phyloP scores from a whole-genome alignment of 495 filamentous ascomycete genomes.

The Xylaria grammica region DNA sequence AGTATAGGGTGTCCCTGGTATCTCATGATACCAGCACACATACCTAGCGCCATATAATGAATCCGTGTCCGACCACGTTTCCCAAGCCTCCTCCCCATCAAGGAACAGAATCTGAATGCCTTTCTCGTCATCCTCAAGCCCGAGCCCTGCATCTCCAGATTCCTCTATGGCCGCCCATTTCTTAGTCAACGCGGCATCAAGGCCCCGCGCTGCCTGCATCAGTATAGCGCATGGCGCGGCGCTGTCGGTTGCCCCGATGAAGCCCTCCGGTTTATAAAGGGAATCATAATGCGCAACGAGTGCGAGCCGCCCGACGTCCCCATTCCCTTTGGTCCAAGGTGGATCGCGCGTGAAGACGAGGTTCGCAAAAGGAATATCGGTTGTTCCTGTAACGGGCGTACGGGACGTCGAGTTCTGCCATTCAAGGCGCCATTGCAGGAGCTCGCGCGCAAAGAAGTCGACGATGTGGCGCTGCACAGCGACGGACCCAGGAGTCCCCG shows the following conservation, averaged over 20 bases:
- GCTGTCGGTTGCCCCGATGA: constrained; percentile 88
- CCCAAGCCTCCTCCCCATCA: constrained; percentile 91
- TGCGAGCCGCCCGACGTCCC: constrained; percentile 73
- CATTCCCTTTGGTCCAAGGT: constrained; percentile 67
- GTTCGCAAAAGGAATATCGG: constrained; percentile 78
- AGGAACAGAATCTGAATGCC: constrained; percentile 86
- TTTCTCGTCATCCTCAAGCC: constrained; percentile 46
- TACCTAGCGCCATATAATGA: constrained; percentile 78
- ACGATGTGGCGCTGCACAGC: constrained; percentile 77
- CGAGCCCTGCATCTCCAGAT: constrained; percentile 39
- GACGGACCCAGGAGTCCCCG: constrained; percentile 73
- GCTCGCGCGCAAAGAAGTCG: constrained; percentile 69
- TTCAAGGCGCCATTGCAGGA: constrained; percentile 78
- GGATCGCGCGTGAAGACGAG: constrained; percentile 81
- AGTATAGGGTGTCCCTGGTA: neutral
- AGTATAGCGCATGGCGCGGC: constrained; percentile 88
- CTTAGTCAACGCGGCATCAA: constrained; percentile 47
- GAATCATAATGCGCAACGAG: constrained; percentile 96
- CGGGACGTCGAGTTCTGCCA: constrained; percentile 81
- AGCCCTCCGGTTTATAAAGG: constrained; percentile 73
- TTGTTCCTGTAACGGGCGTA: constrained; percentile 69
- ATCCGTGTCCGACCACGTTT: constrained; percentile 73
- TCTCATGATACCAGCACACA: constrained; percentile 2
- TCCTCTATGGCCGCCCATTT: constrained; percentile 45
- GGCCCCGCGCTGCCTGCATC: constrained; percentile 63